Evolutionary conservation across 805 yeast genomes (phyloP).

Genomic region (Naumovozyma castellii): DNA sequence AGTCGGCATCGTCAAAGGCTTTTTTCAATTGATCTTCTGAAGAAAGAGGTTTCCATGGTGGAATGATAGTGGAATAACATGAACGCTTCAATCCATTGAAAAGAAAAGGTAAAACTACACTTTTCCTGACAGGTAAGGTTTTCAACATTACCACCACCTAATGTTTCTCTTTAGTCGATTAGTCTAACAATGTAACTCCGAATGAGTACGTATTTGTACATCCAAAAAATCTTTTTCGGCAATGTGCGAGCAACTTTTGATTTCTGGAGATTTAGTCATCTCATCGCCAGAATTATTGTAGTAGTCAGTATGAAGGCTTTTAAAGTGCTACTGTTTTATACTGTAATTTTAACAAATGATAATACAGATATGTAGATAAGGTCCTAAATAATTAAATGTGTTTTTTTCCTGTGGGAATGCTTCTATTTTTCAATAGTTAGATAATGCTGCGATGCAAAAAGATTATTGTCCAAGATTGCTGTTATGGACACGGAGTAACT

Average conservation of each 20-base stretch:
- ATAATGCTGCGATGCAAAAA: too few relatives aligned
- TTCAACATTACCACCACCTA: background rate
- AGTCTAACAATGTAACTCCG: background rate
- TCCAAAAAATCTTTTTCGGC: background rate
- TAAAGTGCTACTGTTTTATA: too few relatives aligned
- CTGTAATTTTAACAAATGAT: too few relatives aligned
- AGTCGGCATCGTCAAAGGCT: conserved; percentile 53
- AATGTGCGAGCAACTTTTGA: background rate
- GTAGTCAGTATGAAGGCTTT: too few relatives aligned
- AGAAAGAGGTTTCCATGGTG: background rate
- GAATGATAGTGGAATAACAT: background rate
- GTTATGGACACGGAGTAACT: conserved; percentile 35
- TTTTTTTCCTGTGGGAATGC: background rate
- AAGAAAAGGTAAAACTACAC: background rate
- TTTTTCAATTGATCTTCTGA: conserved; percentile 25
- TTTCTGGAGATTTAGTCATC: background rate
- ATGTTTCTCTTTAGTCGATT: too few relatives aligned
- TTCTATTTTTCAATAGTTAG: background rate
- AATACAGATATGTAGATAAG: too few relatives aligned
- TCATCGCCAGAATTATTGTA: too few relatives aligned
- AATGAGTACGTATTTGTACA: too few relatives aligned
- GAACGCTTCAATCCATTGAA: background rate
- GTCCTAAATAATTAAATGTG: too few relatives aligned
- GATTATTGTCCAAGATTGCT: conserved; percentile 1
- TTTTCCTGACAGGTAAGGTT: background rate